Evolutionary conservation across 192 early-diverging fungal species (phyloP), one percentile per base, ranked within the genome.

Genomic region (Radiomyces spectabilis): DNA sequence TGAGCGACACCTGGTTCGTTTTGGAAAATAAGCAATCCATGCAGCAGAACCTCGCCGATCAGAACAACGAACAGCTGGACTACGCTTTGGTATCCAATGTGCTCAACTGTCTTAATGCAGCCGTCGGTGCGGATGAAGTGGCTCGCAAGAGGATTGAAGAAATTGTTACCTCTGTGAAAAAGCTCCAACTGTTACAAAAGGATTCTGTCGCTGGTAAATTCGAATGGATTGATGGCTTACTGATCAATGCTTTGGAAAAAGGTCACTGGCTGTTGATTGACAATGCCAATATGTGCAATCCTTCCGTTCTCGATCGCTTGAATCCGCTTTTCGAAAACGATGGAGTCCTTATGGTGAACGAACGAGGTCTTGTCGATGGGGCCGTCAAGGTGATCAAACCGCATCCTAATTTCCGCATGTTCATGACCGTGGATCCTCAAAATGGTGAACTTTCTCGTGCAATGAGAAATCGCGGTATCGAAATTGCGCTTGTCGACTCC

Each of bases 401-500:
- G 8, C 94, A 95, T 53, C 77, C 77, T 16, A 84, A 91, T 56
- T 99, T 99, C 75, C 76, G 96, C 25, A 86, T 99, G 44, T 91
- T 99, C 61, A 90, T 99, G 91, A 89, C 92, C 0, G 84, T 95
- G 29, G 90, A 99, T 64, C 93, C 95, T 12, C 74, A 78, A 37
- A 78, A 87, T 57, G 96, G 96, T 30, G 94, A 99, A 69, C 73
- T 99, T 25, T 94, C 92, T 7, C 78, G 95, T 7, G 94, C 96
- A 3, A 99, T 99, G 96, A 72, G 96, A 42, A 99, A 99, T 63
- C 87, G 96, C 51, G 92, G 93, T 42, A 84, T 97, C n/a, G 96
- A 99, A 69, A 81, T 99, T 21, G 73, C 78, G 19, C 65, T 94
- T 1, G 65, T 80, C 1, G 79, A 78, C 31, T 65, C 72, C 0